phyloP scores from a whole-genome alignment of 768 basidiomycete species.

The Scleroderma citrinum region DNA sequence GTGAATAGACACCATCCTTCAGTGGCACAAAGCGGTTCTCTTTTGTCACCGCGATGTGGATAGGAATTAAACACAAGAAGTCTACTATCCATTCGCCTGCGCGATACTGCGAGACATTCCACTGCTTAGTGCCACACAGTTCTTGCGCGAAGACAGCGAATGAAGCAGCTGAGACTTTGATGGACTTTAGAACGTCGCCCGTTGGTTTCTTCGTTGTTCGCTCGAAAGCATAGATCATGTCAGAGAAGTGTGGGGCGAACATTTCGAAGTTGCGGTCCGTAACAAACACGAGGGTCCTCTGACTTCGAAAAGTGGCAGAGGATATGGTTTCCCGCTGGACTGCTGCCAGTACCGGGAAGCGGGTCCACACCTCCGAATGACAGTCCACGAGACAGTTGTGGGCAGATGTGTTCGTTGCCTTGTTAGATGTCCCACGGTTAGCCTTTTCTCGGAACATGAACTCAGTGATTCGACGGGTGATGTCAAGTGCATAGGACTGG shows the following conservation, averaged over 20 bases:
- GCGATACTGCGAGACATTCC: constrained; percentile 30
- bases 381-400: constrained; percentile 47
- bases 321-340: constrained; percentile 36
- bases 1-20: constrained; percentile 50
- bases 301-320: constrained; percentile 21
- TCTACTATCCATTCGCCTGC: constrained; percentile 58
- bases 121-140: constrained; percentile 4
- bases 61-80: constrained; percentile 56
- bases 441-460: constrained; percentile 46
- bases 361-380: constrained; percentile 46
- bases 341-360: constrained; percentile 48
- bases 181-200: constrained; percentile 32
- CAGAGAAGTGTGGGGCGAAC: constrained; percentile 35
- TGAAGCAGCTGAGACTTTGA: constrained; percentile 24
- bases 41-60: constrained; percentile 53
- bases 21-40: constrained; percentile 59
- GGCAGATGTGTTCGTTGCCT: constrained; percentile 13
- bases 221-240: constrained; percentile 40
- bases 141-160: constrained; percentile 17
- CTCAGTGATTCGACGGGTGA: constrained; percentile 47
- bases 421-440: constrained; percentile 6
- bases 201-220: constrained; percentile 43
- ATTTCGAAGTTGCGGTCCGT: constrained; percentile 26
- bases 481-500: constrained; percentile 39
- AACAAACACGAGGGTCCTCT: constrained; percentile 35